phyloP scores from a whole-genome alignment of 257 asterid species.

The Solanum tacnaense region DNA sequence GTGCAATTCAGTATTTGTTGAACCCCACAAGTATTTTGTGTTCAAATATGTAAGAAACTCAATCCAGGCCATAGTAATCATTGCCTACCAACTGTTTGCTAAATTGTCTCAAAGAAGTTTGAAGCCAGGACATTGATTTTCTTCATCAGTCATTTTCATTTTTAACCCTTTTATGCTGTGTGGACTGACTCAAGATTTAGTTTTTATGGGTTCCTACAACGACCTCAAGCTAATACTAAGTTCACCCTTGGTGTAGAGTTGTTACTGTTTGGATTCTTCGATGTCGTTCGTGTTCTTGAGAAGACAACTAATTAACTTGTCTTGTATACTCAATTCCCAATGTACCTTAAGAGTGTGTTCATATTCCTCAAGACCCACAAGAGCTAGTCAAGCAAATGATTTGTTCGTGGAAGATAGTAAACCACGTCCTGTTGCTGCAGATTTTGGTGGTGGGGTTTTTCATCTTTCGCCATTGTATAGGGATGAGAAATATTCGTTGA shows the following conservation, averaged over 20 bases:
- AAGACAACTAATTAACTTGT: background rate
- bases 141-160: background rate
- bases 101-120: conserved; percentile 13
- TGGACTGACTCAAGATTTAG: background rate
- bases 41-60: background rate
- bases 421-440: background rate
- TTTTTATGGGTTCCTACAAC: background rate
- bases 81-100: conserved; percentile 19
- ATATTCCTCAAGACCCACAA: background rate
- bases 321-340: background rate
- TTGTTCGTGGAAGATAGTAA: background rate
- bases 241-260: background rate
- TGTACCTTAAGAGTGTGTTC: background rate
- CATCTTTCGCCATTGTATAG: conserved; percentile 48
- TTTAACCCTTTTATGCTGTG: conserved; percentile 2
- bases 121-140: background rate
- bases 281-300: background rate
- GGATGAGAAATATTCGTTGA: conserved; percentile 12
- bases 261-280: background rate
- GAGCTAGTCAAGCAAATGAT: background rate
- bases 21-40: background rate
- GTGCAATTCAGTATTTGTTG: background rate
- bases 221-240: background rate
- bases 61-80: background rate
- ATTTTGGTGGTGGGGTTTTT: conserved; percentile 18